Conservation (phyloP, 495 filamentous ascomycete genomes). For the Daldinia vernicosa region DNA sequence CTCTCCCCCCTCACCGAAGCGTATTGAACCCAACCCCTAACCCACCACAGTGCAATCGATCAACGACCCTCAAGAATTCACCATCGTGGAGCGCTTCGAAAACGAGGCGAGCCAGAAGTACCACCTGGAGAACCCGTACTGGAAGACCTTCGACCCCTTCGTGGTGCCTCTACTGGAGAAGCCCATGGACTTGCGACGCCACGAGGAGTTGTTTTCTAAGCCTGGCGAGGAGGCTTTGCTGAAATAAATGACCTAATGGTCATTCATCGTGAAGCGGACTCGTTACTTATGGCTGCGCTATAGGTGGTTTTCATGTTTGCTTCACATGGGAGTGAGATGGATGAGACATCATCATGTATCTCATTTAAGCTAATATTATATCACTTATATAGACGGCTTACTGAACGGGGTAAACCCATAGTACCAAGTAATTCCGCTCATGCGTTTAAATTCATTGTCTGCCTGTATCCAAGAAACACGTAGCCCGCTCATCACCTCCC, state of each 20-base stretch:
- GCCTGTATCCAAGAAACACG: slow-evolving; percentile 1
- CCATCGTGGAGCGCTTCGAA: slow-evolving; percentile 73
- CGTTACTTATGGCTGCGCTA: background rate
- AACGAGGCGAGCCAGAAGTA: slow-evolving; percentile 68
- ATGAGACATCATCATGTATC: background rate
- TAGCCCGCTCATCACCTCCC: slow-evolving; percentile 5
- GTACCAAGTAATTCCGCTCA: background rate
- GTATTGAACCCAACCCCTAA: too few species aligned
- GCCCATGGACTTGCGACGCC: slow-evolving; percentile 70
- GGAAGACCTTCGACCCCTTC: slow-evolving; percentile 75
- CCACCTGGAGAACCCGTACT: slow-evolving; percentile 73
- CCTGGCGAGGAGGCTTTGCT: slow-evolving; percentile 52
- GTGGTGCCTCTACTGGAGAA: slow-evolving; percentile 69
- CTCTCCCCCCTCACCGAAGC: background rate
- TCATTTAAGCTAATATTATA: background rate
- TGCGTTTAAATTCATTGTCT: background rate
- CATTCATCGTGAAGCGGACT: background rate
- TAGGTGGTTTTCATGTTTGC: background rate
- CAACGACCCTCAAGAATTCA: slow-evolving; percentile 70
- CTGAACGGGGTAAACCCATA: background rate
- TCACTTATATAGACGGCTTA: background rate
- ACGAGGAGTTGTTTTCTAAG: slow-evolving; percentile 65
- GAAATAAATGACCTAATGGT: slow-evolving; percentile 16
- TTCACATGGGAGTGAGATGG: background rate
- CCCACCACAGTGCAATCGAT: slow-evolving; percentile 63